Evolutionary conservation across 257 asterid genomes (phyloP).

Genomic region (Solanum peruvianum): DNA sequence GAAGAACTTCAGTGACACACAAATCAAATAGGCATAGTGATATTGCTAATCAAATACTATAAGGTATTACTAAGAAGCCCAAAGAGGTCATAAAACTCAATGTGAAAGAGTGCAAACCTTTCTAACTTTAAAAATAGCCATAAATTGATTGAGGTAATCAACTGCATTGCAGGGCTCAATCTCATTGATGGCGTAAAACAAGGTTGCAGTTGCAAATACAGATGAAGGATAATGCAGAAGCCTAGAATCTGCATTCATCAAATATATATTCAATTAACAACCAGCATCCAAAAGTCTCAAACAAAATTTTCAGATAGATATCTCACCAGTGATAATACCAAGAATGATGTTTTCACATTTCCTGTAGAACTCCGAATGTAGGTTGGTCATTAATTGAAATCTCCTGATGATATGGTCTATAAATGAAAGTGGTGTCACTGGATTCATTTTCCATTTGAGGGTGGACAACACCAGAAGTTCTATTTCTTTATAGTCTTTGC

Average conservation of each 20-base stretch:
- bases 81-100: background rate
- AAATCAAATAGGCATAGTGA: background rate
- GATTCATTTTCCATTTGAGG: slow-evolving; percentile 58
- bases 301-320: background rate
- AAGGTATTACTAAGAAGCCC: background rate
- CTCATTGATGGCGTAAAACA: slow-evolving; percentile 29
- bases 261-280: background rate
- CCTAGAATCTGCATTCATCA: background rate
- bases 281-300: background rate
- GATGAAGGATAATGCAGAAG: slow-evolving; percentile 21
- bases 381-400: slow-evolving; percentile 30
- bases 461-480: background rate
- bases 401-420: slow-evolving; percentile 76
- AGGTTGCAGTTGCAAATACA: slow-evolving; percentile 42
- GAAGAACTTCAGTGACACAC: background rate
- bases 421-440: slow-evolving; percentile 70
- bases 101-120: slow-evolving; percentile 7
- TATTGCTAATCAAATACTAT: background rate
- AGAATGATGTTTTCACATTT: slow-evolving; percentile 48
- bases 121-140: slow-evolving; percentile 7
- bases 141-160: slow-evolving; percentile 16
- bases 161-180: slow-evolving; percentile 16
- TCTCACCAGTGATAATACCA: slow-evolving; percentile 48
- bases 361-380: slow-evolving; percentile 42
- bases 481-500: background rate